Conservation (phyloP, 441 rosid genomes). For the Populus hybrid region DNA sequence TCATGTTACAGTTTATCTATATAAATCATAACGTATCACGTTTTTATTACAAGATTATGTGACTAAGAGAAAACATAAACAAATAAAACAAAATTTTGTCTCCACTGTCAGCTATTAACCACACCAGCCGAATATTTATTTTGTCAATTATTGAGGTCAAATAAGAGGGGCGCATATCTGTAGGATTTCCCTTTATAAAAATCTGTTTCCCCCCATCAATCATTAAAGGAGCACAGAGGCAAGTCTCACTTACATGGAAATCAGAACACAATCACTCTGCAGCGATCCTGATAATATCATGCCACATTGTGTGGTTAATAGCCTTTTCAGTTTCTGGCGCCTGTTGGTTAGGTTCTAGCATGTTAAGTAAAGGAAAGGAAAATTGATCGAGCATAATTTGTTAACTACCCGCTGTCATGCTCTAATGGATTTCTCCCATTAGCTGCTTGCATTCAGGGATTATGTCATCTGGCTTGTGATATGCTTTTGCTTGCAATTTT, state of each 20-base stretch:
- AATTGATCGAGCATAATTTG: background rate
- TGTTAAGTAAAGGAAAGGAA: background rate
- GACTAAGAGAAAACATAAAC: background rate
- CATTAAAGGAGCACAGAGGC: background rate
- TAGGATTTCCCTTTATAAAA: background rate
- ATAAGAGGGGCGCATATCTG: background rate
- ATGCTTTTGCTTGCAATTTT: background rate
- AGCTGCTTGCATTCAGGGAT: background rate
- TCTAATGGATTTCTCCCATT: background rate
- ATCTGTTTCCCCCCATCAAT: background rate
- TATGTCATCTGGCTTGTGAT: background rate
- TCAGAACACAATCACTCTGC: background rate
- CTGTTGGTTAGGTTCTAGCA: background rate
- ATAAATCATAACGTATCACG: background rate
- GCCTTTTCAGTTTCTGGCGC: background rate
- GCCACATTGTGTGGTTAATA: background rate
- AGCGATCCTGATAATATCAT: background rate
- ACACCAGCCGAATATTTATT: background rate
- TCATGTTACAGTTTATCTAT: background rate
- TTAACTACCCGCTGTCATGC: background rate
- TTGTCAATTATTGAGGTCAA: background rate
- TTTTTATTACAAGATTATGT: background rate
- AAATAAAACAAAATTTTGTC: background rate
- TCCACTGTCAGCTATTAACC: background rate
- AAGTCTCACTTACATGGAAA: background rate